A percentile compares a stretch with the other conserved stretches of the same genome.
Evolutionary conservation across 495 filamentous ascomycete genomes (phyloP).

Genomic region (Physcia stellaris): DNA sequence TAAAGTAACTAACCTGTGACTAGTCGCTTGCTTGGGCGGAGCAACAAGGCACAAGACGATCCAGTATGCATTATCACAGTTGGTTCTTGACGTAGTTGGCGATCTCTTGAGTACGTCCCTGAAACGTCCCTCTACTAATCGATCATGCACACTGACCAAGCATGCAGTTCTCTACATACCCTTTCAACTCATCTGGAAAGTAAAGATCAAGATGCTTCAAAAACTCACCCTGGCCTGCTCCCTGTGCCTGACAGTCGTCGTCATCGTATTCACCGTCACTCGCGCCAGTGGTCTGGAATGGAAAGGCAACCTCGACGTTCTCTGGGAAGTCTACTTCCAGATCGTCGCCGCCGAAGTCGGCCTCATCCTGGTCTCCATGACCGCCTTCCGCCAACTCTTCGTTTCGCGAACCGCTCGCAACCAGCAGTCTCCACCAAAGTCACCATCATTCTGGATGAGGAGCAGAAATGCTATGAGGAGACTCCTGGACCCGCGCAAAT

Average conservation of each 20-base stretch:
- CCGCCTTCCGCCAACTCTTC: slow-evolving; percentile 14
- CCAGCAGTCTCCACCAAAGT: background rate
- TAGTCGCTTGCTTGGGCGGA: background rate
- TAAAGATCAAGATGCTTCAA: slow-evolving; percentile 8
- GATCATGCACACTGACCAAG: background rate
- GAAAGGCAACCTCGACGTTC: slow-evolving; percentile 2
- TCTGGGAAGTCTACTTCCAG: slow-evolving; percentile 13
- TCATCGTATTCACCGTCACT: slow-evolving; percentile 10
- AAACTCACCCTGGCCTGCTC: slow-evolving; percentile 11
- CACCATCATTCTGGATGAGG: background rate
- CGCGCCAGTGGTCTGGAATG: slow-evolving; percentile 6
- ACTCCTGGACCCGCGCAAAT: background rate
- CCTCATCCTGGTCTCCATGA: slow-evolving; percentile 10
- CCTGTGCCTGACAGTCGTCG: slow-evolving; percentile 13
- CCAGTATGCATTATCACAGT: slow-evolving; percentile 3
- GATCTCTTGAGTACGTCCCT: slow-evolving; percentile 12
- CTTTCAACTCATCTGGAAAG: slow-evolving; percentile 11
- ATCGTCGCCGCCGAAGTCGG: slow-evolving; percentile 8
- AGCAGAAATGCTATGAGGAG: background rate
- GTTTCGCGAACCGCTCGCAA: slow-evolving; percentile 3
- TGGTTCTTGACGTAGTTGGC: slow-evolving; percentile 7
- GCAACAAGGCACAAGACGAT: slow-evolving; percentile 1
- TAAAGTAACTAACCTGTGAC: background rate
- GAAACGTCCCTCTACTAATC: background rate
- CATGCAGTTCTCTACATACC: slow-evolving; percentile 11